Evolutionary conservation across 1,284 basidiomycete species (phyloP), one percentile per base, ranked within the genome.

Genomic region (Ustilago nuda): DNA sequence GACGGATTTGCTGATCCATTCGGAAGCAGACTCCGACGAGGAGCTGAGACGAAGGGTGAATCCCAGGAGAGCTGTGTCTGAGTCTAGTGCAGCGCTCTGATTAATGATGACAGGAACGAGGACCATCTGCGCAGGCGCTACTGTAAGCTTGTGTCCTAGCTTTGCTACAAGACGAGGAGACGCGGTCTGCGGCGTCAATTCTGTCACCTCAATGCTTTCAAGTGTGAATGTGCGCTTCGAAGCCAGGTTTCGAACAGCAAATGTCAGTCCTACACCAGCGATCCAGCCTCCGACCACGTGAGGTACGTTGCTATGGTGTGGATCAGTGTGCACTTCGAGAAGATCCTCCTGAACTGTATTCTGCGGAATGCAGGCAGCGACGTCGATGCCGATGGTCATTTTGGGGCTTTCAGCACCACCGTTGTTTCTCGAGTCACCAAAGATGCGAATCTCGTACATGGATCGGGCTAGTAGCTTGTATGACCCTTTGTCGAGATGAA

Each of bases 401-500:
- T 61, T 76, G 11, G 71, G 71, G 46, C 58, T 65, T 8, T 64
- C 71, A 0, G 43, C 51, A 5, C 32, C 53, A 12, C 52, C 59
- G 17, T 56, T 36, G 45, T 62, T 64, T 2, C 59, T 51, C 11
- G 77, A 74, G 33, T 74, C 77, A 23, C 76, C 78, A 50, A 78
- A 78, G 45, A 80, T 74, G 41, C 78, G 71, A 1, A 78, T 66
- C 61, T 80, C 78, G 53, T 75, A 80, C 56, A 73, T 61, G 2
- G 76, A 63, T 11, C 68, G 33, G 2, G 76, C 45, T 0, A 80
- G 54, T 11, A 80, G 61, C 41, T 54, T 62, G 59, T 78, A 76
- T 1, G 55, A 41, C 17, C 78, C 76, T n/a, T 57, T 39, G 27
- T 68, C 19, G 0, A 78, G 54, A 17, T 60, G 55, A 0, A 80